phyloP scores from a whole-genome alignment of 2,329 filamentous ascomycete genomes.

The Piedraia hortae region DNA sequence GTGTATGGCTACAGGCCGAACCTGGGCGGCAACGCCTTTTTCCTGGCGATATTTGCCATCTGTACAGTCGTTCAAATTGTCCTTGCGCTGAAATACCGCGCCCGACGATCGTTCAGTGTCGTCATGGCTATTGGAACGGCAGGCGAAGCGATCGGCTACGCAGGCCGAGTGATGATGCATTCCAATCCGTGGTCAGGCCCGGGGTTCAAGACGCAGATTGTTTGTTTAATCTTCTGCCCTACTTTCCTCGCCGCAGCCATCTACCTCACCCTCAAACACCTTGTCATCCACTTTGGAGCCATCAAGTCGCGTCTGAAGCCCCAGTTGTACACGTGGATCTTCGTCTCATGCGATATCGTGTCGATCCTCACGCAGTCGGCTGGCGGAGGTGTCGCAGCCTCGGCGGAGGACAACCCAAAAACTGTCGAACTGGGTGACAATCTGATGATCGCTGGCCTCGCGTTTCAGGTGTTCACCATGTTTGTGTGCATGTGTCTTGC shows the following conservation, averaged over 20 bases:
- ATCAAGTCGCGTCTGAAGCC: conserved; percentile 17
- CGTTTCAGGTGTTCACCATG: conserved; percentile 19
- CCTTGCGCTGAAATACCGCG: conserved; percentile 12
- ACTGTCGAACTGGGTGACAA: conserved; percentile 15
- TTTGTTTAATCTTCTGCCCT: conserved; percentile 17
- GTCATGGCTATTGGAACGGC: conserved; percentile 15
- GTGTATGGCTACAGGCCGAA: conserved; percentile 17
- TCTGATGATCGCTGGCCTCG: conserved; percentile 20
- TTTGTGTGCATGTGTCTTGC: conserved; percentile 16
- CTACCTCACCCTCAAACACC: conserved; percentile 21
- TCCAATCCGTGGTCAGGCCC: conserved; percentile 16
- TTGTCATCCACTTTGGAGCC: conserved; percentile 18
- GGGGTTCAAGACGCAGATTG: conserved; percentile 18
- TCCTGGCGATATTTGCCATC: conserved; percentile 14
- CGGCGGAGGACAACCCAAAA: conserved; percentile 11
- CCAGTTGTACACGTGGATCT: conserved; percentile 21
- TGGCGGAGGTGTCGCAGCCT: conserved; percentile 17
- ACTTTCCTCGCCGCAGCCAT: conserved; percentile 20
- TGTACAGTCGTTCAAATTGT: conserved; percentile 12
- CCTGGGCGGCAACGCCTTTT: conserved; percentile 14
- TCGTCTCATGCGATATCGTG: conserved; percentile 22
- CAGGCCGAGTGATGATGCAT: conserved; percentile 16
- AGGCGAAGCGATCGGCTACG: conserved; percentile 18
- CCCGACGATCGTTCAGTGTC: conserved; percentile 15
- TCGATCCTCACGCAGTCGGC: conserved; percentile 19